These are phyloP conservation scores for Fomitopsis schrenkii DNA, from an alignment of 1,284 basidiomycete genomes.

Conservation along the genomic window DNA sequence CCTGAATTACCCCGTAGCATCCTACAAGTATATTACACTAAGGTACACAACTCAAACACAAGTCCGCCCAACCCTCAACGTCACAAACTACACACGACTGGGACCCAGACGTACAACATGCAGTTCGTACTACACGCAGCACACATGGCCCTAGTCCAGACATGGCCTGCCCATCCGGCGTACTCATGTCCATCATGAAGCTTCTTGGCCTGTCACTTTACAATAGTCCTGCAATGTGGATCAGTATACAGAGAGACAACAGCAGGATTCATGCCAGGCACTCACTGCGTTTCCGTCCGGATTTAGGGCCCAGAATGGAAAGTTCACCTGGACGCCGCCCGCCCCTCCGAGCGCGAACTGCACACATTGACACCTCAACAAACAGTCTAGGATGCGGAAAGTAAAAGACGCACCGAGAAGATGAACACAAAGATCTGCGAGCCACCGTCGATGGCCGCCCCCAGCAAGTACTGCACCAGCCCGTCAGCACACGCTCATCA, in stretches of 20 bases:
- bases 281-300: not conserved
- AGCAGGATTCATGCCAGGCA: not conserved
- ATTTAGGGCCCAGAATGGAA: not conserved
- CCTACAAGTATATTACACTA: not conserved
- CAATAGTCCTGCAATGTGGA: not conserved
- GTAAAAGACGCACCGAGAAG: not conserved
- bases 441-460: not conserved
- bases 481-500: not conserved
- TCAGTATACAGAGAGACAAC: not conserved
- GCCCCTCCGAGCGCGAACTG: not conserved
- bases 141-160: not conserved
- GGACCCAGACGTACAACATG: not conserved
- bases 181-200: not conserved
- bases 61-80: not conserved
- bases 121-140: not conserved
- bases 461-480: not conserved
- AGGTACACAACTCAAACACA: not conserved
- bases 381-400: not conserved
- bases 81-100: not conserved
- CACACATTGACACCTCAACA: not conserved
- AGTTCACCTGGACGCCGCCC: not conserved
- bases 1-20: not conserved
- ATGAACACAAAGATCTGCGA: not conserved
- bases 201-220: not conserved
- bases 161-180: not conserved